phyloP scores from a whole-genome alignment of 2,329 filamentous ascomycete species.

The Fusarium robinianum region DNA sequence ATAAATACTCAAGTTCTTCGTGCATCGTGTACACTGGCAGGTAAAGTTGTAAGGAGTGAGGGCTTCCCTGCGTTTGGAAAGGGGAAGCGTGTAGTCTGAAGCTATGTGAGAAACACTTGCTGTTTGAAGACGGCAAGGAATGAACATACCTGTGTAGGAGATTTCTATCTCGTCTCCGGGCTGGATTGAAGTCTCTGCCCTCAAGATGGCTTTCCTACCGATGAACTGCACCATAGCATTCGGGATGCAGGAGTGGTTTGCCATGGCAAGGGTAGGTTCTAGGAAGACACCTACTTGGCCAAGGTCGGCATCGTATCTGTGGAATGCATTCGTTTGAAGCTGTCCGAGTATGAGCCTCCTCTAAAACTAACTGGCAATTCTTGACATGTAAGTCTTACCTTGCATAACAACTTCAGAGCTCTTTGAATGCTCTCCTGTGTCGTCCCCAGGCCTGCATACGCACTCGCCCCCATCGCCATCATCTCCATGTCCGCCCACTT shows the following conservation, averaged over 20 bases:
- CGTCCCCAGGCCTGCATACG: constrained; percentile 49
- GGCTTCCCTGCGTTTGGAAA: constrained; percentile 47
- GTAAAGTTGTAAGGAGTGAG: constrained; percentile 57
- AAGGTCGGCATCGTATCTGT: constrained; percentile 57
- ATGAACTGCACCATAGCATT: constrained; percentile 63
- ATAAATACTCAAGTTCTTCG: constrained; percentile 57
- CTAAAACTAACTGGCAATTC: background rate
- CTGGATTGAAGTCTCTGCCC: constrained; percentile 54
- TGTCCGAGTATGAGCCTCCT: constrained; percentile 34
- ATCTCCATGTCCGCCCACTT: constrained; percentile 55
- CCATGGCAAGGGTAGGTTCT: constrained; percentile 60
- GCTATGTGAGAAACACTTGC: constrained; percentile 1
- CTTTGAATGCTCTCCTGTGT: constrained; percentile 43
- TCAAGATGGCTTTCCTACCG: constrained; percentile 55
- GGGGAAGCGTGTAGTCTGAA: constrained; percentile 54
- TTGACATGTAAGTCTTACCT: constrained; percentile 47
- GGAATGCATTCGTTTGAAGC: constrained; percentile 67
- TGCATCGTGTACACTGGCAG: constrained; percentile 57
- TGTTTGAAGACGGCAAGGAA: background rate
- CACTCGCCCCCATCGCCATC: constrained; percentile 49
- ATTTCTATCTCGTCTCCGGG: constrained; percentile 62
- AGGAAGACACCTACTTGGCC: constrained; percentile 60
- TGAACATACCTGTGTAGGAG: constrained; percentile 60
- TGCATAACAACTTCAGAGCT: constrained; percentile 57
- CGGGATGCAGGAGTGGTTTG: constrained; percentile 66